Evolutionary conservation across 1,139 yeast genomes (phyloP), one percentile per base, ranked within the genome.

Genomic region (Williopsis jadinii): DNA sequence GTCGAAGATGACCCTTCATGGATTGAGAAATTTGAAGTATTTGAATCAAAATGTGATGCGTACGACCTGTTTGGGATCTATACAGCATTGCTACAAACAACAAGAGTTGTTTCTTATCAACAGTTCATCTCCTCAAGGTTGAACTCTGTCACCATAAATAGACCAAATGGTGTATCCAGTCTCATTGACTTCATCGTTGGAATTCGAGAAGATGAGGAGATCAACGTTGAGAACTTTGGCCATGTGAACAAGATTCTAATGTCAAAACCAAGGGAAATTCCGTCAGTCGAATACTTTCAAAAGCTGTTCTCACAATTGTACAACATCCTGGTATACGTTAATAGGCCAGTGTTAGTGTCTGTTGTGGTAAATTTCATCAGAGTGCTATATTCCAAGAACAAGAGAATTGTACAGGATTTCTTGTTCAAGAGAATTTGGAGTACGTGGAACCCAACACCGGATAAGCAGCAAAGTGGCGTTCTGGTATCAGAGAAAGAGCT

Each of bases 101-200:
- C 71, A 0, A 59, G 66, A 0, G 68, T 72, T 0, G 43, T 55
- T 0, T 71, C 48, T 48, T 78, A 63, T 55, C 75, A 66, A 49
- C 56, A 45, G 38, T 68, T 70, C 51, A 68, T 79, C 1, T 56
- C 76, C 49, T 44, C 54, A 0, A 62, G 67, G 40, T 61, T 90
- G 5, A 75, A 82, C 2, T 49, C 60, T 5, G 62, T 86, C 28
- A 84, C 85, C 2, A 59, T 75, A 26, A 59, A 68, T 38, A 72
- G 94, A 11, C 64, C 72, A 2, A 62, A 84, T 54, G 97, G 97
- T 0, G 73, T 90, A 2, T 62, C 74, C 30, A 70, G 87, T 1
- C 62, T 90, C 39, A 70, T 88, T 30, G 97, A 92, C 60, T 80
- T 84, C 50, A 71, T 84, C 0, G 68, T 86, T 12, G 95, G 95